A percentile compares a stretch with the other conserved stretches of the same genome.
Conservation (phyloP, 1,284 basidiomycete species). For the Cryptococcus hybrid region DNA sequence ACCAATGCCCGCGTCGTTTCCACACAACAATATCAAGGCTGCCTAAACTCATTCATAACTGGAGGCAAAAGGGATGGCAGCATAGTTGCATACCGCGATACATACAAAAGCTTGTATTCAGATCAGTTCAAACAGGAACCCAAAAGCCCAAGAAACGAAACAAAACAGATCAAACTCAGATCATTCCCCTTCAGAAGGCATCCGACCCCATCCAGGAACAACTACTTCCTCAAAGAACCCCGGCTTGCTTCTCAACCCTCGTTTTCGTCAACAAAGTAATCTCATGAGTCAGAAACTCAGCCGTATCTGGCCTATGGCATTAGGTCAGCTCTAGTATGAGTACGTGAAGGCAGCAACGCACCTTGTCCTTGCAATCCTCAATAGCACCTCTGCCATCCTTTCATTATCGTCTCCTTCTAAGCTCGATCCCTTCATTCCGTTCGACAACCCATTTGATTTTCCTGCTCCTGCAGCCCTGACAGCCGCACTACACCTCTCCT, state of each 20-base stretch:
- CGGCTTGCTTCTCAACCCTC: constrained; percentile 27
- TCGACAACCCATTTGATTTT: not conserved
- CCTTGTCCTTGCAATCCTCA: constrained; percentile 46
- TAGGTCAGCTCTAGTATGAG: not conserved
- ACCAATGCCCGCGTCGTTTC: too few species aligned
- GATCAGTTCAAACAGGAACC: too few species aligned
- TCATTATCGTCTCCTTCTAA: constrained; percentile 23
- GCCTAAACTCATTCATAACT: too few species aligned
- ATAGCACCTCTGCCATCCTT: constrained; percentile 44
- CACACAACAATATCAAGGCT: too few species aligned
- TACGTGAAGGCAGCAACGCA: constrained; percentile 11
- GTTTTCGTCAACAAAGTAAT: constrained; percentile 27
- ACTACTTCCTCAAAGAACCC: too few species aligned
- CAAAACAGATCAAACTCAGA: too few species aligned
- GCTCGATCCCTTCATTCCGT: constrained; percentile 14
- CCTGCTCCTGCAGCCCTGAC: constrained; percentile 32
- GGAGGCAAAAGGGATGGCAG: too few species aligned
- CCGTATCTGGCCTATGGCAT: constrained; percentile 25
- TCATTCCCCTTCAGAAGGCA: too few species aligned
- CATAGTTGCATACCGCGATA: too few species aligned
- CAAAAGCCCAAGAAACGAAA: too few species aligned
- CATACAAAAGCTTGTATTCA: too few species aligned
- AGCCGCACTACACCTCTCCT: constrained; percentile 39
- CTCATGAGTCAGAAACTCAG: constrained; percentile 33
- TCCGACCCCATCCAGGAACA: too few species aligned